phyloP scores from a whole-genome alignment of 192 early-diverging fungal genomes.

The Phycomyces blakesleeanus region DNA sequence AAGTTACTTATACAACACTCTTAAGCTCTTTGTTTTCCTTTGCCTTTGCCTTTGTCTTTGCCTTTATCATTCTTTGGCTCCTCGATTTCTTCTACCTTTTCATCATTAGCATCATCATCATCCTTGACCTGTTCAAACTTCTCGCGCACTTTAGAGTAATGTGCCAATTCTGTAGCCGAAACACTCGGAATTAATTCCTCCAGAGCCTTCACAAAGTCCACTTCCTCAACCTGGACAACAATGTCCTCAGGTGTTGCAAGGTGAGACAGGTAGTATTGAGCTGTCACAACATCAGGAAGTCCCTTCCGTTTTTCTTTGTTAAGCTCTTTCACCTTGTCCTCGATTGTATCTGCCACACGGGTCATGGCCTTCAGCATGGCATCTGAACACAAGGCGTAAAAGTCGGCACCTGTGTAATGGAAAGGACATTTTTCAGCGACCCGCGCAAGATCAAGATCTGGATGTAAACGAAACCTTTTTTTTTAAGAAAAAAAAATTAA shows the following conservation, averaged over 20 bases:
- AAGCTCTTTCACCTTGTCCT: slow-evolving; percentile 43
- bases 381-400: slow-evolving; percentile 97
- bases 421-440: slow-evolving; percentile 87
- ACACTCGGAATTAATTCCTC: slow-evolving; percentile 88
- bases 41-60: neutral
- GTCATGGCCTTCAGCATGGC: slow-evolving; percentile 96
- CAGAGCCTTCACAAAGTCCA: slow-evolving; percentile 84
- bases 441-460: slow-evolving; percentile 65
- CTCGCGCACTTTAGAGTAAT: slow-evolving; percentile 77
- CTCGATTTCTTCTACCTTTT: slow-evolving; percentile 9
- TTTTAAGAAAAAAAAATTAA: too few species aligned
- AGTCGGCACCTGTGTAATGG: slow-evolving; percentile 95
- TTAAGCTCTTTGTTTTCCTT: neutral
- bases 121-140: slow-evolving; percentile 67
- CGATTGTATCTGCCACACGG: slow-evolving; percentile 74
- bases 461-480: slow-evolving; percentile 79
- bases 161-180: slow-evolving; percentile 76
- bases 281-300: slow-evolving; percentile 67
- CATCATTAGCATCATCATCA: too few species aligned
- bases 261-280: slow-evolving; percentile 89
- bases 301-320: slow-evolving; percentile 38
- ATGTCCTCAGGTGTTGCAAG: slow-evolving; percentile 66
- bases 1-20: neutral
- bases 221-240: slow-evolving; percentile 72
- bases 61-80: neutral